Evolutionary conservation across 2,329 filamentous ascomycete species (phyloP), one percentile per base, ranked within the genome.

Genomic region (Epichloe sp.): DNA sequence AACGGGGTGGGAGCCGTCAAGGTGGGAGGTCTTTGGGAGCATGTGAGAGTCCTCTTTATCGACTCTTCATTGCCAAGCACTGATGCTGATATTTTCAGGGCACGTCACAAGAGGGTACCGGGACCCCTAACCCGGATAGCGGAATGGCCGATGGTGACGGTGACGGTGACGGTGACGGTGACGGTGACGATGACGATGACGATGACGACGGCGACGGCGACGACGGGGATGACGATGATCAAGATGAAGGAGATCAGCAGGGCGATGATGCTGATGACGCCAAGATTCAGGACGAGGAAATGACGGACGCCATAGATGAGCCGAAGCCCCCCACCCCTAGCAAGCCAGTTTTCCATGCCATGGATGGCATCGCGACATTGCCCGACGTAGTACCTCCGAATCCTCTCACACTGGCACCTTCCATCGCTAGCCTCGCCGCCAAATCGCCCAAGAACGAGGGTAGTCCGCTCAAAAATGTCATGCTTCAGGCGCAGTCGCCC

Each of bases 81-180:
- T 52, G 35, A 51, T 19, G 2, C 44, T 8, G 21, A 21, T 47
- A 26, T 38, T 17, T 10, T 40, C 52, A 72, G 71, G 65, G 56
- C 31, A 61, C 66, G 50, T 75, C 70, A 58, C 66, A 64, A 63
- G 68, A 71, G 73, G 54, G 70, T 38, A 71, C 70, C 14, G 70
- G 71, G 26, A 65, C 63, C 14, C 65, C 65, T n/a, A 70, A 70
- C 45, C 69, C 70, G 14, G 76, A 78, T 54, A 73, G 69, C 56
- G 75, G 78, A 53, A 76, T 77, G 69, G 72, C 68, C 1, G 80
- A 82, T 42, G 71, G 68, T 23, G 69, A 72, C 34, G 68, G 70
- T 3, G 66, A 75, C 17, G 71, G 68, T n/a, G 74, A 71, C 6
- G 23, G 23, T 26, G 23, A 26, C 6, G 23, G 6, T 26, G 23